phyloP scores from a whole-genome alignment of 2,329 filamentous ascomycete species.

The Calcarisporium arbuscula region DNA sequence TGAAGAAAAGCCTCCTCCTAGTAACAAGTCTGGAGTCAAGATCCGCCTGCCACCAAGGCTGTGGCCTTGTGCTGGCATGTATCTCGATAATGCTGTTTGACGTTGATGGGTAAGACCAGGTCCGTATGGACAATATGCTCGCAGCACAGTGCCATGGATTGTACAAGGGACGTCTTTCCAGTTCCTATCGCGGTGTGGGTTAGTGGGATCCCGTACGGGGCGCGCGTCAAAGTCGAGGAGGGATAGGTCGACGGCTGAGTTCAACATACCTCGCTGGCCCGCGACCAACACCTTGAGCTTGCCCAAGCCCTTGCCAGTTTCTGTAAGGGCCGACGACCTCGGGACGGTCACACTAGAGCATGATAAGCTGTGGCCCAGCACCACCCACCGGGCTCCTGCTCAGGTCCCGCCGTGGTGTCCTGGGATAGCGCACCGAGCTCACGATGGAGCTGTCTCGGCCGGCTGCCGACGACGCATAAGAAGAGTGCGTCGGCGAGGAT shows the following conservation, averaged over 20 bases:
- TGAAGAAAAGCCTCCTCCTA: slow-evolving; percentile 56
- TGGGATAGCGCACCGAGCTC: slow-evolving; percentile 15
- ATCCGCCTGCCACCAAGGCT: slow-evolving; percentile 85
- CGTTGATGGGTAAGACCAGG: slow-evolving; percentile 38
- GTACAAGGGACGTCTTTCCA: slow-evolving; percentile 86
- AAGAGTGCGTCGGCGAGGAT: slow-evolving; percentile 46
- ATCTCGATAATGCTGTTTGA: slow-evolving; percentile 52
- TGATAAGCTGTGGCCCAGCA: slow-evolving; percentile 73
- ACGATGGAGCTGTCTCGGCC: slow-evolving; percentile 18
- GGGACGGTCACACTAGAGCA: slow-evolving; percentile 96
- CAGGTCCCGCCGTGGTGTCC: slow-evolving; percentile 13
- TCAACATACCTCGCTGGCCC: slow-evolving; percentile 65
- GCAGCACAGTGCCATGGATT: slow-evolving; percentile 78
- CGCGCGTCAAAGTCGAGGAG: not conserved
- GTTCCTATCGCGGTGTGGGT: slow-evolving; percentile 45
- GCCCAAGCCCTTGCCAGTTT: slow-evolving; percentile 75
- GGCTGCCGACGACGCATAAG: slow-evolving; percentile 36
- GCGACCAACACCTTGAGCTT: slow-evolving; percentile 84
- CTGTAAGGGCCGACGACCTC: slow-evolving; percentile 82
- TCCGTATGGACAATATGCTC: slow-evolving; percentile 94
- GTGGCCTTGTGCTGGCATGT: slow-evolving; percentile 75
- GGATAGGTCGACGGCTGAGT: too few relatives aligned
- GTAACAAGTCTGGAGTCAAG: slow-evolving; percentile 52
- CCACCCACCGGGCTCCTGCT: slow-evolving; percentile 1
- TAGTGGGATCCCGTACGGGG: not conserved